Conservation (phyloP, 2,329 filamentous ascomycete genomes). For the Phoma sp. region DNA sequence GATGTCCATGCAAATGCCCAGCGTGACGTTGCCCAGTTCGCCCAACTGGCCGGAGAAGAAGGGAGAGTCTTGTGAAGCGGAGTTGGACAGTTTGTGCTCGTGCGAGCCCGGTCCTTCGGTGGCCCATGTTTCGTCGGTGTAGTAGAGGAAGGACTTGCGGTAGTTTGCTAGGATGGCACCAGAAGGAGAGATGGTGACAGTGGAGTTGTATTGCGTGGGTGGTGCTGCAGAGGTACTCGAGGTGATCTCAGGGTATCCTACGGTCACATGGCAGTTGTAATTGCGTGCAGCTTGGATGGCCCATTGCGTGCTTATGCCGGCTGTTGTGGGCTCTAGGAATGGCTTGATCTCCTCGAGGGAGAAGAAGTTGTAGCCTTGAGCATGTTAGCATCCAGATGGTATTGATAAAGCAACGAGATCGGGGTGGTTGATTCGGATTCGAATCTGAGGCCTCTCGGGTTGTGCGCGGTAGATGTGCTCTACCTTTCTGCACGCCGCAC, state of each 20-base stretch:
- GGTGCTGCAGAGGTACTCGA: conserved; percentile 26
- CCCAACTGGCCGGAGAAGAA: conserved; percentile 50
- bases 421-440: too few species aligned
- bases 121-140: conserved; percentile 71
- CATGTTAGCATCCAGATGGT: conserved; percentile 5
- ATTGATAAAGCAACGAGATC: too few species aligned
- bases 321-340: conserved; percentile 69
- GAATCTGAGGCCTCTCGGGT: too few species aligned
- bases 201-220: conserved; percentile 62
- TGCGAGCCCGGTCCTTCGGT: conserved; percentile 52
- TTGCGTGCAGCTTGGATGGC: conserved; percentile 69
- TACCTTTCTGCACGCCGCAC: background rate
- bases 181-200: conserved; percentile 61
- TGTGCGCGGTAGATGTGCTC: background rate
- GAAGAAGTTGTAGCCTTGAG: conserved; percentile 76
- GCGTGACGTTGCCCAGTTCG: conserved; percentile 44
- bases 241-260: conserved; percentile 72
- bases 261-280: conserved; percentile 70
- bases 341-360: conserved; percentile 71
- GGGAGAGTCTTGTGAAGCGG: conserved; percentile 26
- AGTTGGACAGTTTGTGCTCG: conserved; percentile 27
- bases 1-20: conserved; percentile 64
- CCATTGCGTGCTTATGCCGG: conserved; percentile 74
- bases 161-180: conserved; percentile 65
- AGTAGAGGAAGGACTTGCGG: conserved; percentile 69